These are phyloP conservation scores for Pseudoturritis turrita DNA, from an alignment of 345 rosid genomes.

Conservation along the genomic window DNA sequence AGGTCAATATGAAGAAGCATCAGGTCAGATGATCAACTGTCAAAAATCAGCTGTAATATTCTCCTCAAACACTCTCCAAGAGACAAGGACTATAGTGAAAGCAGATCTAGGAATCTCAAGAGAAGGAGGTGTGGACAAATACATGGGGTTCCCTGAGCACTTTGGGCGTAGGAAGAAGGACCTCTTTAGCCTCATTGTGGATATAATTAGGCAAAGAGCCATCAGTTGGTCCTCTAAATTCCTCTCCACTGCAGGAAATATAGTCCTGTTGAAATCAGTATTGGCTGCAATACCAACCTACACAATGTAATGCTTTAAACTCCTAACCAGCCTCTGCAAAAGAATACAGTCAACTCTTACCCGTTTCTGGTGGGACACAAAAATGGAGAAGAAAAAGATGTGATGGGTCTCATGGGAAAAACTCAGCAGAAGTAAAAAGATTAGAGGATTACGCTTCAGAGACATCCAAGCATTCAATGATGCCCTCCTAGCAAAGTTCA, in stretches of 20 bases:
- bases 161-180: not conserved
- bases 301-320: not conserved
- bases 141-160: not conserved
- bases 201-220: too few relatives aligned
- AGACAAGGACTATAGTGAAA: too few relatives aligned
- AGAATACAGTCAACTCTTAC: not conserved
- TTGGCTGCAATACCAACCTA: not conserved
- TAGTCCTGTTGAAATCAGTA: not conserved
- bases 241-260: not conserved
- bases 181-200: not conserved
- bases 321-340: not conserved
- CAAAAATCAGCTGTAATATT: not conserved
- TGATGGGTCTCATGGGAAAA: not conserved
- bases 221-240: not conserved
- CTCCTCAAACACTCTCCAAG: not conserved
- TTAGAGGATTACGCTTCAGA: too few relatives aligned
- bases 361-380: not conserved
- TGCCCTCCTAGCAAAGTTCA: too few relatives aligned
- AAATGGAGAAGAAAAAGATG: too few relatives aligned
- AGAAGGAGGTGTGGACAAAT: too few relatives aligned
- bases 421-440: not conserved
- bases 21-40: not conserved
- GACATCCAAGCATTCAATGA: too few relatives aligned
- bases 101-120: too few relatives aligned
- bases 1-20: not conserved